Percentiles rank a stretch among this genome's conserved stretches.
These are phyloP conservation scores for Calocybe indica DNA, from an alignment of 768 basidiomycete genomes.

Conservation along the genomic window DNA sequence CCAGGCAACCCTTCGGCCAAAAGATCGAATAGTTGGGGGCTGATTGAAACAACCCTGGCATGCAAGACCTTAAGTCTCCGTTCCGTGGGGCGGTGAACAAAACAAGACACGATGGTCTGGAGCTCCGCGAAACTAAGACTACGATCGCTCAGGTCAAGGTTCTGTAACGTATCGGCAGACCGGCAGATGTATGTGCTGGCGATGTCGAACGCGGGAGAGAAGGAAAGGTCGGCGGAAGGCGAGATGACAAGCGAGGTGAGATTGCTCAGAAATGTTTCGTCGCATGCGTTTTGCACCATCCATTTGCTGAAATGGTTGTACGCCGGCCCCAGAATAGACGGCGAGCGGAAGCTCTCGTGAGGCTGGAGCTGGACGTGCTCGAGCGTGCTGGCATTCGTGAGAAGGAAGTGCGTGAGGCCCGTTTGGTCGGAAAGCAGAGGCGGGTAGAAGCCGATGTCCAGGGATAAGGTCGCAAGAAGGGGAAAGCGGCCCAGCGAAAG, in stretches of 20 bases:
- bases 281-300: constrained; percentile 6
- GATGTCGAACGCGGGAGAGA: constrained; percentile 3
- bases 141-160: constrained; percentile 6
- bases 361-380: constrained; percentile 10
- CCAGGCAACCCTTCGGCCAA: constrained; percentile 15
- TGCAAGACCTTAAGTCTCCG: constrained; percentile 12
- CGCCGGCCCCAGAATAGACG: constrained; percentile 4
- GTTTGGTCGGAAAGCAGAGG: constrained; percentile 6
- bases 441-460: constrained; percentile 10
- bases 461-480: constrained; percentile 4
- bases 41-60: constrained; percentile 15
- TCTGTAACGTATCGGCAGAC: constrained; percentile 10
- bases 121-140: constrained; percentile 8
- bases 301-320: constrained; percentile 5
- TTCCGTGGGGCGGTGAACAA: constrained; percentile 10
- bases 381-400: constrained; percentile 3
- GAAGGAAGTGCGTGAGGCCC: constrained; percentile 7
- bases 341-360: constrained; percentile 7
- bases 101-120: constrained; percentile 6
- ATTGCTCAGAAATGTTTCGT: constrained; percentile 3
- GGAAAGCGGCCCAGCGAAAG: constrained; percentile 4
- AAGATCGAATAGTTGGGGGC: constrained; percentile 17
- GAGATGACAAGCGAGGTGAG: constrained; percentile 7
- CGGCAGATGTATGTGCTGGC: constrained; percentile 4
- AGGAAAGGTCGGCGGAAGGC: constrained; percentile 5